Percentiles rank a stretch among this genome's conserved stretches.
These are phyloP conservation scores for Coccinonectria pachysandricola DNA, from an alignment of 2,329 filamentous ascomycete genomes.

Conservation along the genomic window DNA sequence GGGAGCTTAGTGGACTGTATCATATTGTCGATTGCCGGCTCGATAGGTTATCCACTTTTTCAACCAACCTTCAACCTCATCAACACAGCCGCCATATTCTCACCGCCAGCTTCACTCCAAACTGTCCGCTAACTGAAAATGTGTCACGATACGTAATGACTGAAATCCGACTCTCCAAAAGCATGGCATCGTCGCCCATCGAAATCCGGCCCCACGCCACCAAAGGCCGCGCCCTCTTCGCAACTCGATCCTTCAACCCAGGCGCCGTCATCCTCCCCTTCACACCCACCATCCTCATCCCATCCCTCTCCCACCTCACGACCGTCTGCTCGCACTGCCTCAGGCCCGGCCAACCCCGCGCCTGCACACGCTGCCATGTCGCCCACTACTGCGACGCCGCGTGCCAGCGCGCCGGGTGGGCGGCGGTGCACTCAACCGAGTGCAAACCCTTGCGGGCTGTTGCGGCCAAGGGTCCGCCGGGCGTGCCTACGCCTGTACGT, in stretches of 20 bases:
- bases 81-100: too few relatives aligned
- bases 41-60: too few relatives aligned
- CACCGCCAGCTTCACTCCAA: too few relatives aligned
- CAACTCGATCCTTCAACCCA: conserved; percentile 31
- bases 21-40: too few relatives aligned
- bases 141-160: not conserved
- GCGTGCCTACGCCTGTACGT: conserved; percentile 44
- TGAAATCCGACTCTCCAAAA: conserved; percentile 1
- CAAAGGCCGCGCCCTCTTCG: conserved; percentile 37
- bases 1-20: too few relatives aligned
- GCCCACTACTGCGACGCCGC: conserved; percentile 42
- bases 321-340: conserved; percentile 42
- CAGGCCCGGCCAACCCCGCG: conserved; percentile 16
- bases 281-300: conserved; percentile 34
- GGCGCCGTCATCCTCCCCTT: conserved; percentile 38
- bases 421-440: conserved; percentile 40
- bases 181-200: conserved; percentile 9
- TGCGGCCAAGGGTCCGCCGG: conserved; percentile 14
- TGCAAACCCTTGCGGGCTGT: conserved; percentile 35
- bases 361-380: conserved; percentile 44
- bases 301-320: conserved; percentile 31
- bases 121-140: too few relatives aligned
- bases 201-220: conserved; percentile 18
- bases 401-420: conserved; percentile 48
- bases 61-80: too few relatives aligned